These are phyloP conservation scores for Bisporella sp. DNA, from an alignment of 2,329 filamentous ascomycete species.

Conservation along the genomic window DNA sequence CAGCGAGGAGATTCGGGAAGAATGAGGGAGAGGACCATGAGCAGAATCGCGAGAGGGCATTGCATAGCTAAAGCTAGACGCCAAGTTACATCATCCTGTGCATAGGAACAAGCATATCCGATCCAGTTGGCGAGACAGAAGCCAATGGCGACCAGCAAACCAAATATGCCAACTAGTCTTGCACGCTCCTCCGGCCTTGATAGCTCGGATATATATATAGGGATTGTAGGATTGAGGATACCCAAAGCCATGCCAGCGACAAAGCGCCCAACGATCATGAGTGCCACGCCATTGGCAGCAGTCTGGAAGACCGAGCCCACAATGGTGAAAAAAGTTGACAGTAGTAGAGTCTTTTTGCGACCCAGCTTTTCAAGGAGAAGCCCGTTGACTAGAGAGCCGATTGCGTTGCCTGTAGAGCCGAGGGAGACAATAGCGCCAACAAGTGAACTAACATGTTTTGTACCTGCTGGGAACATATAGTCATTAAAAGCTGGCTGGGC, in stretches of 20 bases:
- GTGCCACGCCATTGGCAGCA: conserved; percentile 23
- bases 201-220: conserved; percentile 35
- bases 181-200: conserved; percentile 12
- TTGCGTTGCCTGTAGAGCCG: background rate
- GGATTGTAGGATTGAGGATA: conserved; percentile 36
- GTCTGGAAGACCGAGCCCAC: conserved; percentile 25
- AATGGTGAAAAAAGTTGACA: conserved; percentile 13
- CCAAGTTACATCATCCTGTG: conserved; percentile 17
- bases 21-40: conserved; percentile 8
- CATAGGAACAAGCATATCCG: conserved; percentile 16
- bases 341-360: background rate
- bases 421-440: background rate
- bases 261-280: conserved; percentile 40
- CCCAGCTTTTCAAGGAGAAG: background rate
- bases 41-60: conserved; percentile 14
- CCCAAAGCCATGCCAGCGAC: conserved; percentile 41
- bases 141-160: conserved; percentile 21
- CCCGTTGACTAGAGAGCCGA: background rate
- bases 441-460: background rate
- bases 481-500: background rate
- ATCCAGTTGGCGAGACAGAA: conserved; percentile 17
- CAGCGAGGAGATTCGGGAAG: conserved; percentile 13
- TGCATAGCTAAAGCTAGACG: conserved; percentile 22
- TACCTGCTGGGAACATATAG: background rate
- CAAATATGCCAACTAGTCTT: conserved; percentile 16